Evolutionary conservation across 805 yeast genomes (phyloP).

Genomic region (Hanseniaspora hatyaiensis): DNA sequence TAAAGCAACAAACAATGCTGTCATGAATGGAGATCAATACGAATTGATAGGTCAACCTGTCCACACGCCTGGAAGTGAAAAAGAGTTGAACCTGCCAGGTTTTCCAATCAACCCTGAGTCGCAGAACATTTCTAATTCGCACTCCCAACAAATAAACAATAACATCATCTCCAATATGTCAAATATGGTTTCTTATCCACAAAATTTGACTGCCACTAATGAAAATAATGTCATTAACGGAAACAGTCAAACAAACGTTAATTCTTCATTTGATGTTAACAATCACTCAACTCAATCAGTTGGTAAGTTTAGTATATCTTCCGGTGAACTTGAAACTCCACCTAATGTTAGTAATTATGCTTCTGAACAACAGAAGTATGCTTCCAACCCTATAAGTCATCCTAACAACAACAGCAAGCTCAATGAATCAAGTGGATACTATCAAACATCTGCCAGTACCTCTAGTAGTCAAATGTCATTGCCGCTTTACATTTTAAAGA

Average conservation of each 20-base stretch:
- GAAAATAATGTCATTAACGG: background rate
- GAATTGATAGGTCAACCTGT: background rate
- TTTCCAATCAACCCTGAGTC: background rate
- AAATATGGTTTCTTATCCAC: too few species aligned
- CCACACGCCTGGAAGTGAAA: slow-evolving; percentile 9
- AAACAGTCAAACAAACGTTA: background rate
- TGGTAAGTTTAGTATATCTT: background rate
- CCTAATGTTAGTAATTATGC: background rate
- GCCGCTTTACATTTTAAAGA: slow-evolving; percentile 13
- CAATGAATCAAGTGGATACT: too few species aligned
- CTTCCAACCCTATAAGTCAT: too few species aligned
- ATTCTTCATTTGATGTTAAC: background rate
- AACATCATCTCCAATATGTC: too few species aligned
- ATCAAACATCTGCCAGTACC: too few species aligned
- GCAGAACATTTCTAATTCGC: background rate
- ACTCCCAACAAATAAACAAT: too few species aligned
- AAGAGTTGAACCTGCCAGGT: background rate
- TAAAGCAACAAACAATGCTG: background rate
- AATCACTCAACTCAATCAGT: background rate
- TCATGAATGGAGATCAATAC: too few species aligned
- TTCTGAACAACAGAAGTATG: too few species aligned
- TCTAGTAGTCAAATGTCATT: background rate
- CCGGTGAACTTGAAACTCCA: slow-evolving; percentile 1
- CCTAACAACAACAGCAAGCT: too few species aligned
- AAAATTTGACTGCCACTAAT: too few species aligned